phyloP scores from a whole-genome alignment of 2,329 filamentous ascomycete species.

The Fusarium torulosum region DNA sequence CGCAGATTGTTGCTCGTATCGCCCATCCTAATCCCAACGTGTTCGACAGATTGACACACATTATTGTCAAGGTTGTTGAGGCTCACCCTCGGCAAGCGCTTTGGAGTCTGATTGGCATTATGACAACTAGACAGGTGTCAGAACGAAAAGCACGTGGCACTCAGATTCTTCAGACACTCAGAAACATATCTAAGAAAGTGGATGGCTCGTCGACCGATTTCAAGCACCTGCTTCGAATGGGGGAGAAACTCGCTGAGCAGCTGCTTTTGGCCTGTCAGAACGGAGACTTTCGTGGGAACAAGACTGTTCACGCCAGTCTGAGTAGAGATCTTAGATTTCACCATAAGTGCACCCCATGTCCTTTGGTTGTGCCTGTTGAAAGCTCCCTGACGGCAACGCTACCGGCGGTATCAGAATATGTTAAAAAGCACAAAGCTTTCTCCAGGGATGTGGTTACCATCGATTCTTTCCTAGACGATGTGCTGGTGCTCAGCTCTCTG shows the following conservation, averaged over 20 bases:
- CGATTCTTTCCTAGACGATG: conserved; percentile 83
- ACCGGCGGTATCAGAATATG: conserved; percentile 78
- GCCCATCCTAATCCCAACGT: conserved; percentile 85
- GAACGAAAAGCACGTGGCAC: conserved; percentile 71
- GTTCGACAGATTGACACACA: conserved; percentile 79
- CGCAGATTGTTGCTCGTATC: conserved; percentile 96
- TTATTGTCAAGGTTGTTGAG: conserved; percentile 88
- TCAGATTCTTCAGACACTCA: conserved; percentile 65
- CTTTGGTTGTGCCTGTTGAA: conserved; percentile 90
- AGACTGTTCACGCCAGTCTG: conserved; percentile 77
- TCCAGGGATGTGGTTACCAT: conserved; percentile 89
- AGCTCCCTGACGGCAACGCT: conserved; percentile 84
- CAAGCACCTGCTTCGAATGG: conserved; percentile 77
- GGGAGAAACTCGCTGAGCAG: conserved; percentile 86
- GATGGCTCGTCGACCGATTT: conserved; percentile 71
- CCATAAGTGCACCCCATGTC: conserved; percentile 83
- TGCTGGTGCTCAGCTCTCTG: conserved; percentile 88
- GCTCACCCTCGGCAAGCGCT: conserved; percentile 91
- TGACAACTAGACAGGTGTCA: conserved; percentile 78
- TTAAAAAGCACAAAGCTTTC: conserved; percentile 86
- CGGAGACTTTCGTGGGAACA: conserved; percentile 77
- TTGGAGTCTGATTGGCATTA: conserved; percentile 90
- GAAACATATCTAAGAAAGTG: conserved; percentile 62
- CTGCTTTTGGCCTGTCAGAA: conserved; percentile 84
- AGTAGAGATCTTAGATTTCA: conserved; percentile 84